Conservation (phyloP, 2,329 filamentous ascomycete species). For the Fusarium sp. region DNA sequence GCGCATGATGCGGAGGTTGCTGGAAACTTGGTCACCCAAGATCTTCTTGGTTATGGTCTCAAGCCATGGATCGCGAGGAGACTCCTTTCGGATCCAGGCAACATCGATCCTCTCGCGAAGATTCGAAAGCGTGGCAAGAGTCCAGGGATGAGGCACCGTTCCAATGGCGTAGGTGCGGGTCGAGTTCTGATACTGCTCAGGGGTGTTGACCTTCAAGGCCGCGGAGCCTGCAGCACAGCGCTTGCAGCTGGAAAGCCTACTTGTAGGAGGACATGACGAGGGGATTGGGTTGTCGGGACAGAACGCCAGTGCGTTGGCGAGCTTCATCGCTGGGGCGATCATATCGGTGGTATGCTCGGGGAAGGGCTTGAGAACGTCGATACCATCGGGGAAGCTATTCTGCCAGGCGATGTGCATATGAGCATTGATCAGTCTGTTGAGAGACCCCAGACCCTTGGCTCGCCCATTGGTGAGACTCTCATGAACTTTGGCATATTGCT, state of each 20-base stretch:
- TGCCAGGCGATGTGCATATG: conserved; percentile 90
- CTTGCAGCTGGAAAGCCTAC: conserved; percentile 73
- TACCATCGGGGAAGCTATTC: conserved; percentile 75
- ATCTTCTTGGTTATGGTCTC: conserved; percentile 72
- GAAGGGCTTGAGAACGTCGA: conserved; percentile 81
- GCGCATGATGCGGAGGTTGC: conserved; percentile 69
- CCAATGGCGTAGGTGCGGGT: conserved; percentile 80
- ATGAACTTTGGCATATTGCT: conserved; percentile 71
- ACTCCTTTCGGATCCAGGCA: conserved; percentile 70
- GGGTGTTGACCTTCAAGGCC: conserved; percentile 71
- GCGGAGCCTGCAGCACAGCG: conserved; percentile 70
- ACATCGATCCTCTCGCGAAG: conserved; percentile 68
- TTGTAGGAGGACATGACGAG: conserved; percentile 75
- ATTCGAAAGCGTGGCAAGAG: conserved; percentile 72
- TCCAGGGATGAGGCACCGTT: conserved; percentile 91
- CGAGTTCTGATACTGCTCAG: conserved; percentile 73
- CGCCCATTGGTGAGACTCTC: conserved; percentile 65
- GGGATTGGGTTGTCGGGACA: conserved; percentile 78
- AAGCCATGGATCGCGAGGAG: conserved; percentile 81
- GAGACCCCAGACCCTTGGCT: conserved; percentile 66
- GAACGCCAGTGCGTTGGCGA: conserved; percentile 76
- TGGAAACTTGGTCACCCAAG: conserved; percentile 66
- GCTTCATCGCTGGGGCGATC: conserved; percentile 71
- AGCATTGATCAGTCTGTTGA: conserved; percentile 79
- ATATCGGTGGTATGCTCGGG: conserved; percentile 77